Evolutionary conservation across 75 land plant species (phyloP).

Genomic region (Pinus taeda): DNA sequence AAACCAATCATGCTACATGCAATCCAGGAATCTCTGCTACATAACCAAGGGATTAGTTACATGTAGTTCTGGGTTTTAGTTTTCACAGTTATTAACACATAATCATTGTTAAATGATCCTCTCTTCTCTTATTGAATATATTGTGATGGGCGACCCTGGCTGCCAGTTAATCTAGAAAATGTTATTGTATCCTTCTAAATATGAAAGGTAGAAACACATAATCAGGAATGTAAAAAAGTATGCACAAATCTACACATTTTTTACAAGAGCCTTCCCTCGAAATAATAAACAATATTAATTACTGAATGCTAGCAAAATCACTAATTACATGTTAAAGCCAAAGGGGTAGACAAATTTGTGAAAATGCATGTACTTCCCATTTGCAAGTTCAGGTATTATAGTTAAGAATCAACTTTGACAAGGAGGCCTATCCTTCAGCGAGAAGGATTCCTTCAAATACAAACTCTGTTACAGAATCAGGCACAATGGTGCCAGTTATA

Average conservation of each 20-base stretch:
- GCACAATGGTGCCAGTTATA: background rate
- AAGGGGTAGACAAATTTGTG: background rate
- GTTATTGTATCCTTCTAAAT: background rate
- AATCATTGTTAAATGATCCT: background rate
- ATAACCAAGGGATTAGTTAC: background rate
- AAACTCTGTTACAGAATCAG: background rate
- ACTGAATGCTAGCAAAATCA: background rate
- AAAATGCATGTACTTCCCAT: background rate
- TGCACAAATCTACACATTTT: background rate
- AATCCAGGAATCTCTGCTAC: background rate
- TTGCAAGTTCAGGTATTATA: background rate
- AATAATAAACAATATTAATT: background rate
- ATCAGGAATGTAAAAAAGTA: background rate
- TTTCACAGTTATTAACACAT: background rate
- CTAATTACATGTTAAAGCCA: background rate
- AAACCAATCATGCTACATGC: background rate
- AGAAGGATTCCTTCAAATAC: background rate
- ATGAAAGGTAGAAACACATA: background rate
- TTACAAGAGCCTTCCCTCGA: background rate
- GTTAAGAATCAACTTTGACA: background rate
- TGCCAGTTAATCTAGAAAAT: background rate
- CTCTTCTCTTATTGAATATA: background rate
- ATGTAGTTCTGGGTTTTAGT: background rate
- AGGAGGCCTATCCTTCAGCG: background rate
- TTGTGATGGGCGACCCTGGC: background rate